Conservation (phyloP, 225 moss, liverwort and hornwort species). For the Pseudisothecium myosuroides region DNA sequence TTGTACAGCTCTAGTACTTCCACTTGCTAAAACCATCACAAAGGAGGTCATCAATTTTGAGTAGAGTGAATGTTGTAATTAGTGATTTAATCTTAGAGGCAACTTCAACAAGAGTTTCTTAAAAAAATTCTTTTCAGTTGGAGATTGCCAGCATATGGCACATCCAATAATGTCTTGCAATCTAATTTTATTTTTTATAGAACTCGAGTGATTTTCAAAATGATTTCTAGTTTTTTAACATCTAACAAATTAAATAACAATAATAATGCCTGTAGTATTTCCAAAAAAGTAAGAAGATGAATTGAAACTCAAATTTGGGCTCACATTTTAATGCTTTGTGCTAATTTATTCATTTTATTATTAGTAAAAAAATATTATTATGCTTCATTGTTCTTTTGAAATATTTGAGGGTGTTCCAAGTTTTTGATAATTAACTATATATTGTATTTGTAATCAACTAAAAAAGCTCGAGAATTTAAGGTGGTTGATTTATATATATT, state of each 20-base stretch:
- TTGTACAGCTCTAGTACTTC: too few species aligned
- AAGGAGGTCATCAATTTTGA: not conserved
- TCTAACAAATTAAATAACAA: not conserved
- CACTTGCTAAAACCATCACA: not conserved
- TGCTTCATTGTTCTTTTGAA: not conserved
- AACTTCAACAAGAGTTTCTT: not conserved
- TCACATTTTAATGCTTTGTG: not conserved
- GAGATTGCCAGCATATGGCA: not conserved
- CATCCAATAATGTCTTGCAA: not conserved
- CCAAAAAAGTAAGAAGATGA: not conserved
- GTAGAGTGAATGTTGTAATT: not conserved
- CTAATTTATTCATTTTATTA: not conserved
- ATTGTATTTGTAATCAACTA: not conserved
- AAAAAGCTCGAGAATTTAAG: not conserved
- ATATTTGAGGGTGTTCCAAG: not conserved
- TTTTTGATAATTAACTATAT: not conserved
- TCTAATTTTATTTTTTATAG: not conserved
- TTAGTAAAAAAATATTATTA: too few species aligned
- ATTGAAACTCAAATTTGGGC: not conserved
- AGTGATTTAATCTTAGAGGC: not conserved
- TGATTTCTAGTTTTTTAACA: not conserved
- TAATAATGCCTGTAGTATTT: too few species aligned
- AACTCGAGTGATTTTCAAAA: not conserved
- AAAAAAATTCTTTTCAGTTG: not conserved
- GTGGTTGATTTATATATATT: fast-evolving